Conservation (phyloP, 2,329 filamentous ascomycete genomes). For the Pseudocercospora crystallina region DNA sequence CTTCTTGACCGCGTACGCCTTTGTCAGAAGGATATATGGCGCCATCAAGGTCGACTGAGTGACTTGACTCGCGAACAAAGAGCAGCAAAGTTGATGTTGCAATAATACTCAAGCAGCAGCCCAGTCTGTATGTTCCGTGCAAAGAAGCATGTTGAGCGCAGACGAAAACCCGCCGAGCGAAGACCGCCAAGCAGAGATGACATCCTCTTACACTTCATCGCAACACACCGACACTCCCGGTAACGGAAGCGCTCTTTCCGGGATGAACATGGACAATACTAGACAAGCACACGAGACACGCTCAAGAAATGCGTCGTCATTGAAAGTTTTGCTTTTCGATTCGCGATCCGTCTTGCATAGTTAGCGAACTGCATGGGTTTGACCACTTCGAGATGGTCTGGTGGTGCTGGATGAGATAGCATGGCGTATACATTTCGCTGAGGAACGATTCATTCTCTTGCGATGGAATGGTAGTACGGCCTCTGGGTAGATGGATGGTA, state of each 20-base stretch:
- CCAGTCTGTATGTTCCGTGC: background rate
- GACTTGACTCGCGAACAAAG: background rate
- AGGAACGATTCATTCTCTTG: too few species aligned
- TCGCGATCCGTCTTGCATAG: too few species aligned
- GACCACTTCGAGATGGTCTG: too few species aligned
- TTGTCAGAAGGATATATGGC: constrained; percentile 77
- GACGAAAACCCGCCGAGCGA: background rate
- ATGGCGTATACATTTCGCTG: too few species aligned
- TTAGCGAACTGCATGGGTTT: too few species aligned
- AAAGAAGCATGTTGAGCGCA: background rate
- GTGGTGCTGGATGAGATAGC: too few species aligned
- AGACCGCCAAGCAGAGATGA: background rate
- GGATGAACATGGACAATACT: background rate
- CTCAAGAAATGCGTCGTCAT: too few species aligned
- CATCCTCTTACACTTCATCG: background rate
- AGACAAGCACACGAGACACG: too few species aligned
- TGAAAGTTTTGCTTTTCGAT: too few species aligned
- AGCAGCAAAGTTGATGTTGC: background rate
- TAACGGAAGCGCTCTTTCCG: constrained; percentile 7
- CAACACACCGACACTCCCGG: background rate
- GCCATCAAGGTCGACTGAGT: constrained; percentile 40
- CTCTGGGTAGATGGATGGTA: too few species aligned
- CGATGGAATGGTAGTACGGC: too few species aligned
- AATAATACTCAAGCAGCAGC: background rate
- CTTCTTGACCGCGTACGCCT: constrained; percentile 79